These are phyloP conservation scores for Zoysia matrella DNA, from an alignment of 202 grass and related monocot genomes.

Conservation along the genomic window DNA sequence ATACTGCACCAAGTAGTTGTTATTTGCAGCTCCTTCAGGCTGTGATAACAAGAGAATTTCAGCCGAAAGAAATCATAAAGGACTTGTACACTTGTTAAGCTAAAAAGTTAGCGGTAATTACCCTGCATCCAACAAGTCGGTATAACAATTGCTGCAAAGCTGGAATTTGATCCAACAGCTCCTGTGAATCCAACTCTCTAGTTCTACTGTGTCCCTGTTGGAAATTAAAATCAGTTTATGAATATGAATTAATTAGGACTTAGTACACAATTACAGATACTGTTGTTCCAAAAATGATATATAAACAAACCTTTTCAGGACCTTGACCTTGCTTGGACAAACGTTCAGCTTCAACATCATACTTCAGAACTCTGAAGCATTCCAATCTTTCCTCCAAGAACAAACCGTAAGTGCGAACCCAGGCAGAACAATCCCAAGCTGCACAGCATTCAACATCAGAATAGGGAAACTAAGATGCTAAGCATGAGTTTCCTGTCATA, in stretches of 20 bases:
- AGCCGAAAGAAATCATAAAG: slow-evolving; percentile 7
- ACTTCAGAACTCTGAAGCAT: slow-evolving; percentile 90
- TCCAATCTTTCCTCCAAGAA: slow-evolving; percentile 99
- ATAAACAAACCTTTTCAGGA: slow-evolving; percentile 80
- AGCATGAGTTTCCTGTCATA: slow-evolving; percentile 13
- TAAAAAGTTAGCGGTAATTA: slow-evolving; percentile 44
- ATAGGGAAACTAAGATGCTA: slow-evolving; percentile 28
- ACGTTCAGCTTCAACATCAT: slow-evolving; percentile 96
- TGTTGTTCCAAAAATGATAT: neutral
- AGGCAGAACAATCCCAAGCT: slow-evolving; percentile 99
- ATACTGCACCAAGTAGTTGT: slow-evolving; percentile 93
- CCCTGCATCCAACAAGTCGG: slow-evolving; percentile 89
- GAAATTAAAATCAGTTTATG: slow-evolving; percentile 10
- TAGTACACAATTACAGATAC: neutral
- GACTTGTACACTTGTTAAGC: neutral
- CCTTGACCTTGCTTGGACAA: slow-evolving; percentile 82
- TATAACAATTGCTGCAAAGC: slow-evolving; percentile 97
- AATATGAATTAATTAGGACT: neutral
- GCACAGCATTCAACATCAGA: slow-evolving; percentile 9
- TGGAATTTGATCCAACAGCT: slow-evolving; percentile 92
- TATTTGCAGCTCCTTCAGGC: slow-evolving; percentile 94
- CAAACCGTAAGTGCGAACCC: slow-evolving; percentile 91
- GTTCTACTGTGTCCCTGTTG: slow-evolving; percentile 90
- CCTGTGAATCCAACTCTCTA: slow-evolving; percentile 80
- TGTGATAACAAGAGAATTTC: slow-evolving; percentile 30